These are phyloP conservation scores for Hippophae rhamnoides DNA, from an alignment of 306 rosid genomes.

Conservation along the genomic window DNA sequence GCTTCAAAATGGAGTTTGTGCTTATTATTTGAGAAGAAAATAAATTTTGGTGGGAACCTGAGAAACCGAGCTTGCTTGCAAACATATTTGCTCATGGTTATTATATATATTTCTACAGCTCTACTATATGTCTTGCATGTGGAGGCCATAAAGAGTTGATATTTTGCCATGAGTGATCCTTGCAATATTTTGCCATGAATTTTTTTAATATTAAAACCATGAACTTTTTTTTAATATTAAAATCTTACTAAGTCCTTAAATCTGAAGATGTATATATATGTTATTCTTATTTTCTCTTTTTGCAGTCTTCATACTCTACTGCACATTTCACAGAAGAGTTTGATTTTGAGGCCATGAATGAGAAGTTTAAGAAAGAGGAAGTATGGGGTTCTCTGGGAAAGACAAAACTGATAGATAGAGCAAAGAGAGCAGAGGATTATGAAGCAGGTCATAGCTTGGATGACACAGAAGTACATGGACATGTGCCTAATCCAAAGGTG, in stretches of 20 bases:
- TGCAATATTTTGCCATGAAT: too few species aligned
- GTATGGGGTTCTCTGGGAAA: constrained; percentile 65
- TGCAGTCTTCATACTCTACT: constrained; percentile 27
- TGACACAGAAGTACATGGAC: constrained; percentile 22
- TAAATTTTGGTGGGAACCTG: too few species aligned
- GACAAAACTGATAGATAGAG: constrained; percentile 21
- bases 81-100: too few species aligned
- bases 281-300: background rate
- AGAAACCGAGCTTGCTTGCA: too few species aligned
- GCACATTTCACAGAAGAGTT: constrained; percentile 60
- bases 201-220: too few species aligned
- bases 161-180: too few species aligned
- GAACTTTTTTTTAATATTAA: background rate
- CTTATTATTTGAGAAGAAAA: too few species aligned
- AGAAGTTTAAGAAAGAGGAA: constrained; percentile 74
- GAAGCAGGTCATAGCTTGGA: constrained; percentile 24
- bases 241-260: background rate
- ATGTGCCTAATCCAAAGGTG: constrained; percentile 32
- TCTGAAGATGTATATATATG: background rate
- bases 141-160: too few species aligned
- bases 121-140: too few species aligned
- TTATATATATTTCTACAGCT: too few species aligned
- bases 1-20: too few species aligned
- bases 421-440: constrained; percentile 22
- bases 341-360: constrained; percentile 76